Base-by-base conservation (phyloP, 331 rosid genomes). In the Cydonia oblonga region DNA sequence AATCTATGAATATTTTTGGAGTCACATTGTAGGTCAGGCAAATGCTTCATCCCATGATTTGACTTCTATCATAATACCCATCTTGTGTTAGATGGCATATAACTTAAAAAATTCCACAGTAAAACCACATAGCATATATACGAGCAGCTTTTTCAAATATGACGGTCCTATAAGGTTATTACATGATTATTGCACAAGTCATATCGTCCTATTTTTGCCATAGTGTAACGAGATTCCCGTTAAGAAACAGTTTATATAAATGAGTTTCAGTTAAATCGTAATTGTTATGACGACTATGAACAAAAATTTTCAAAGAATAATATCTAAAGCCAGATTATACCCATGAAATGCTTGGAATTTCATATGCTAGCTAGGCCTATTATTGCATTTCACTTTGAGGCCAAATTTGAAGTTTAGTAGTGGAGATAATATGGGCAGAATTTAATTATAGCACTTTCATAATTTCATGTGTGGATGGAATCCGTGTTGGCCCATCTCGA, bases 401-500 rank as follows among this genome's bases (percentile, higher is more conserved):
- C 59, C 3, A 57, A 70, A 56, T 16, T 64, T n/a, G 68, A 33
- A n/a, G 49, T 64, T 70, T 49, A 58, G 73, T 5, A 5, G 38
- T 16, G 12, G 11, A 46, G 16, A 26, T 14, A 53, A 73, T 12
- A 51, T 22, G 63, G 56, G 72, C 18, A 59, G 23, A 72, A 35
- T 5, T 42, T 14, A 59, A 59, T 7, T 22, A 3, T 4, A 19
- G 49, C 73, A 69, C 63, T 40, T 56, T 30, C n/a, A 62, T 62
- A 15, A 6, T 13, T 8, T 23, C 5, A 19, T 15, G 56, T 67
- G 82, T 19, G 32, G 75, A 66, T 80, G 84, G 81, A 72, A 73
- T 81, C 60, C 56, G 60, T 28, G 72, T 71, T 73, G 87, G 77
- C 77, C 73, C 84, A 81, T 76, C 81, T 75, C 13, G 63, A 42